phyloP scores from a whole-genome alignment of 257 asterid genomes.

The Euphrasia confusa region DNA sequence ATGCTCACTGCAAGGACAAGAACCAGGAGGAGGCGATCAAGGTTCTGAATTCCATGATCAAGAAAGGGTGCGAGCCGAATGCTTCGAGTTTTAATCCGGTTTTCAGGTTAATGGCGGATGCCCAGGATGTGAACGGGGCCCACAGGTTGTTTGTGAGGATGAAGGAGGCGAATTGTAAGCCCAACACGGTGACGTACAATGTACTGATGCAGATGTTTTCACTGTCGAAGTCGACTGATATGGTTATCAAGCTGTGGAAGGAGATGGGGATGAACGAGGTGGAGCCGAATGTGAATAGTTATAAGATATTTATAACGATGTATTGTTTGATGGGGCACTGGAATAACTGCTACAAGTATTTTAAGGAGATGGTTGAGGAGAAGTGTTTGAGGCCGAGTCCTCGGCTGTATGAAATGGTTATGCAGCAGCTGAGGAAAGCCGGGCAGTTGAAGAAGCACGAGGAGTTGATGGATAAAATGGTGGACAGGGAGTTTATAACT shows the following conservation, averaged over 20 bases:
- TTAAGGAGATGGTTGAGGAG: slow-evolving; percentile 79
- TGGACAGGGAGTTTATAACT: slow-evolving; percentile 49
- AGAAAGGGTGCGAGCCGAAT: slow-evolving; percentile 60
- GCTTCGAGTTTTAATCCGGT: slow-evolving; percentile 68
- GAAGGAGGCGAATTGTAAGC: slow-evolving; percentile 63
- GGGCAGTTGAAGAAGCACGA: slow-evolving; percentile 88
- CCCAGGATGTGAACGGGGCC: slow-evolving; percentile 75
- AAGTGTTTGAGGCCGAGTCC: slow-evolving; percentile 62
- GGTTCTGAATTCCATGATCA: slow-evolving; percentile 61
- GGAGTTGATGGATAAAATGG: slow-evolving; percentile 83
- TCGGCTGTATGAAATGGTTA: slow-evolving; percentile 59
- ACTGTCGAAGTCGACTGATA: slow-evolving; percentile 65
- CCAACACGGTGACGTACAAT: slow-evolving; percentile 70
- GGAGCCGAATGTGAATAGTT: slow-evolving; percentile 79
- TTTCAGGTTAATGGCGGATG: slow-evolving; percentile 62
- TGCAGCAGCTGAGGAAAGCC: slow-evolving; percentile 69
- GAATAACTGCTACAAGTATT: slow-evolving; percentile 71
- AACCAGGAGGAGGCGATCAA: slow-evolving; percentile 72
- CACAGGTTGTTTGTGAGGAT: slow-evolving; percentile 59
- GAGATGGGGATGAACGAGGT: slow-evolving; percentile 72
- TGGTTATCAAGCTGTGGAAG: slow-evolving; percentile 82
- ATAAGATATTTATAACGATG: slow-evolving; percentile 59
- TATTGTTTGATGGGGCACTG: slow-evolving; percentile 85
- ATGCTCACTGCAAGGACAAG: slow-evolving; percentile 68
- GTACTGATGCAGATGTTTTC: slow-evolving; percentile 84